These are phyloP conservation scores for Spinacia oleracea DNA, from an alignment of 179 eudicot species.

Conservation along the genomic window DNA sequence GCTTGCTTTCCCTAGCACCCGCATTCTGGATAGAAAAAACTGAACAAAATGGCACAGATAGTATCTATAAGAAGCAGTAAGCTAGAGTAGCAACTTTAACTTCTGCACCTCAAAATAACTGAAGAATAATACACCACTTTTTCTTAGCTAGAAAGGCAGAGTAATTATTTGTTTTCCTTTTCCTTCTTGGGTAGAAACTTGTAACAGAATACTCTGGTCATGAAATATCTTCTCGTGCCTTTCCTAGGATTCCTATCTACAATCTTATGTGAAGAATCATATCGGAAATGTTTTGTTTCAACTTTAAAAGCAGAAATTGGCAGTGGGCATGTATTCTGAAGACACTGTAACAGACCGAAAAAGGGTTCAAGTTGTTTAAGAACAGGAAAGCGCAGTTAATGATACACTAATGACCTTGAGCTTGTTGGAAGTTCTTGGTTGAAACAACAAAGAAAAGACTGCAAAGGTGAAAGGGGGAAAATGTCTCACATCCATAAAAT, in stretches of 20 bases:
- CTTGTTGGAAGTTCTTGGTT: too few species aligned
- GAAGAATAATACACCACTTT: too few species aligned
- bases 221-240: background rate
- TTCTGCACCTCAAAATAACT: too few species aligned
- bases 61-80: too few species aligned
- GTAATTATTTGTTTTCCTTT: background rate
- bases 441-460: too few species aligned
- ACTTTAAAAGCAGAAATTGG: background rate
- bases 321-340: background rate
- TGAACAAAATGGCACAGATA: background rate
- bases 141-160: background rate
- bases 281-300: background rate
- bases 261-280: background rate
- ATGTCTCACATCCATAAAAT: too few species aligned
- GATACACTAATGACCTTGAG: background rate
- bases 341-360: background rate
- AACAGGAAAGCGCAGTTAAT: background rate
- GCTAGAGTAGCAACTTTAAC: too few species aligned
- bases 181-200: background rate
- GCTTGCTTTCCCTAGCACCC: background rate
- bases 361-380: background rate
- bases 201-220: background rate
- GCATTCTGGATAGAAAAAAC: background rate
- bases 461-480: too few species aligned
- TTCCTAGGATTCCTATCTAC: conserved; percentile 16